phyloP scores from a whole-genome alignment of 1,284 basidiomycete genomes.

The Pholiota adiposa region DNA sequence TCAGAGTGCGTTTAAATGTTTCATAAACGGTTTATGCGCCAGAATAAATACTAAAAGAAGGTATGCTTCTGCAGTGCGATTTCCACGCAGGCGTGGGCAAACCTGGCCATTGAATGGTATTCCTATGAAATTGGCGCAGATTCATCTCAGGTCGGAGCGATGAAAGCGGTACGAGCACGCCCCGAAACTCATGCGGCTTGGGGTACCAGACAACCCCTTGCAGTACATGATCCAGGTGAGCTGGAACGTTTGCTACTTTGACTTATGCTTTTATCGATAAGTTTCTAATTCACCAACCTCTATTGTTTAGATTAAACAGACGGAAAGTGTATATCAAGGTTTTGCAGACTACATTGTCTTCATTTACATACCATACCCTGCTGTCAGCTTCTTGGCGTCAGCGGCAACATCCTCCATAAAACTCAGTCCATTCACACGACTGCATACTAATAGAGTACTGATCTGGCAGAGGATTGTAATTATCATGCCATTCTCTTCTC shows the following conservation, averaged over 20 bases:
- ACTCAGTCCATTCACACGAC: not conserved
- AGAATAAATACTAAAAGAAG: not conserved
- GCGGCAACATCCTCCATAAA: slow-evolving; percentile 3
- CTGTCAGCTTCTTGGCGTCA: slow-evolving; percentile 5
- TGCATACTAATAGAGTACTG: too few relatives aligned
- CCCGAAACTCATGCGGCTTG: slow-evolving; percentile 51
- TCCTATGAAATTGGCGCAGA: slow-evolving; percentile 58
- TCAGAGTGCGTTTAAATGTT: slow-evolving; percentile 50
- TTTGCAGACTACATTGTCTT: not conserved
- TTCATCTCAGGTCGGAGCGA: slow-evolving; percentile 47
- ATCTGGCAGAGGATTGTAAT: not conserved
- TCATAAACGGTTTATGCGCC: slow-evolving; percentile 5
- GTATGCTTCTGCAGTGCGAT: slow-evolving; percentile 38
- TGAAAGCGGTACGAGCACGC: slow-evolving; percentile 36
- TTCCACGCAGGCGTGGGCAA: slow-evolving; percentile 52
- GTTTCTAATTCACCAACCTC: not conserved
- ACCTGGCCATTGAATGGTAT: slow-evolving; percentile 55
- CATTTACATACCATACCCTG: not conserved
- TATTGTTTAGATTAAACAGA: not conserved
- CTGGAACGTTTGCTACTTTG: not conserved
- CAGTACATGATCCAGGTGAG: slow-evolving; percentile 38
- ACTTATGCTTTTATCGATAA: not conserved
- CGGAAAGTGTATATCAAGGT: not conserved
- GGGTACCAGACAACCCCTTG: slow-evolving; percentile 41
- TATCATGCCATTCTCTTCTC: not conserved